Percentiles rank a stretch among this genome's conserved stretches.
phyloP scores from a whole-genome alignment of 352 stramenopile species.

The Phytopythium ostracodes region DNA sequence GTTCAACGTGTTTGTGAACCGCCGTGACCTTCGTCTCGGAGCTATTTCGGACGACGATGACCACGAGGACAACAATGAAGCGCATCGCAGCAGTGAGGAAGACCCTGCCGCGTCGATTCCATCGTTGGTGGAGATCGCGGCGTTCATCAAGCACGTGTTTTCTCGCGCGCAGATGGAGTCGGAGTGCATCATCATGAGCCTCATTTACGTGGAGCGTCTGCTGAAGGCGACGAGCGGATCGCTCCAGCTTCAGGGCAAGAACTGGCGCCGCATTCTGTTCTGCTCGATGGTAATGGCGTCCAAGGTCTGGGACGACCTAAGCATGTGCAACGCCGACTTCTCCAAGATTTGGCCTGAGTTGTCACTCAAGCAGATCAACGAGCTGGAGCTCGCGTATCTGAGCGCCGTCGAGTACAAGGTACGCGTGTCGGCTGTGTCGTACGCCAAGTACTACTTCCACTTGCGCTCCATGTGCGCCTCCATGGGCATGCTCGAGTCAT shows the following conservation, averaged over 20 bases:
- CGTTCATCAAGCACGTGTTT: slow-evolving; percentile 95
- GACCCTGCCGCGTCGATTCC: slow-evolving; percentile 54
- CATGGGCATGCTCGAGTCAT: slow-evolving; percentile 75
- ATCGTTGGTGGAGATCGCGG: slow-evolving; percentile 84
- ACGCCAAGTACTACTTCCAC: slow-evolving; percentile 97
- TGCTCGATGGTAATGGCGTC: slow-evolving; percentile 95
- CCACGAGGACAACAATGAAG: slow-evolving; percentile 7
- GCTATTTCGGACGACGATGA: slow-evolving; percentile 19
- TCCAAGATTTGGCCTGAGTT: slow-evolving; percentile 91
- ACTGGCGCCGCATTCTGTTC: slow-evolving; percentile 95
- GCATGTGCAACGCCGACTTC: slow-evolving; percentile 98
- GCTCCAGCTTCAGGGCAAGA: slow-evolving; percentile 76
- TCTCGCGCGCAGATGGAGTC: slow-evolving; percentile 89
- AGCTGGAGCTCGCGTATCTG: slow-evolving; percentile 93
- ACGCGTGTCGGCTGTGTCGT: slow-evolving; percentile 82
- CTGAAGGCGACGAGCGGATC: slow-evolving; percentile 87
- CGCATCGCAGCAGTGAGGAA: slow-evolving; percentile 4
- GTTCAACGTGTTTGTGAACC: slow-evolving; percentile 74
- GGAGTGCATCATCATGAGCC: slow-evolving; percentile 97
- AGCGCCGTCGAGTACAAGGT: slow-evolving; percentile 88
- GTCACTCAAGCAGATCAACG: slow-evolving; percentile 92
- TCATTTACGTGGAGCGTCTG: slow-evolving; percentile 97
- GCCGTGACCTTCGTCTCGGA: slow-evolving; percentile 30
- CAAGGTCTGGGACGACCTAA: slow-evolving; percentile 98
- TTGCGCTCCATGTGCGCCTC: slow-evolving; percentile 92